These are phyloP conservation scores for Cinnamomum chago DNA, from an alignment of 164 flowering plant species.

Conservation along the genomic window DNA sequence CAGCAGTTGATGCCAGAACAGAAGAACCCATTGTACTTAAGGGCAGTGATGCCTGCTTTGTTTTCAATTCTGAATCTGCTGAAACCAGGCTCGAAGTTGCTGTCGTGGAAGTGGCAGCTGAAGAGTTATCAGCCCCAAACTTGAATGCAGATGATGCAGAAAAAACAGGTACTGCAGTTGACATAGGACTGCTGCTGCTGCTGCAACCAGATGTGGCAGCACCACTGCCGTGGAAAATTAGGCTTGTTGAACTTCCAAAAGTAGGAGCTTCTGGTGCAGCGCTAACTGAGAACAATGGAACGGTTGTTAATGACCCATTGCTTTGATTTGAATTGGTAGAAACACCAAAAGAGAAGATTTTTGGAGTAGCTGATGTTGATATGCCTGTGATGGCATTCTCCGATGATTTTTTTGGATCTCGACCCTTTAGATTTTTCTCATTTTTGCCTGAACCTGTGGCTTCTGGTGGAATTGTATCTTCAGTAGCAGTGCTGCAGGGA, in stretches of 20 bases:
- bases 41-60: slow-evolving; percentile 25
- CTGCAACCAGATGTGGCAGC: slow-evolving; percentile 6
- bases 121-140: slow-evolving; percentile 26
- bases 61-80: slow-evolving; percentile 21
- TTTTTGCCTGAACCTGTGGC: slow-evolving; percentile 28
- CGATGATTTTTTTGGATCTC: slow-evolving; percentile 14
- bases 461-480: slow-evolving; percentile 16
- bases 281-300: slow-evolving; percentile 17
- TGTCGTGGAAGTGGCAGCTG: slow-evolving; percentile 23
- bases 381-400: slow-evolving; percentile 21
- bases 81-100: slow-evolving; percentile 19
- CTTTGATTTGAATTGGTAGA: slow-evolving; percentile 22
- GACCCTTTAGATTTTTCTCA: slow-evolving; percentile 14
- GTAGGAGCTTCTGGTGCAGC: slow-evolving; percentile 7
- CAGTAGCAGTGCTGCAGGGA: slow-evolving; percentile 29
- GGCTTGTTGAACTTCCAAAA: slow-evolving; percentile 13
- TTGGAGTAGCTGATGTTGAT: slow-evolving; percentile 26
- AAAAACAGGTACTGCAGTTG: slow-evolving; percentile 27
- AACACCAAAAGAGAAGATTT: slow-evolving; percentile 29
- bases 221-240: slow-evolving; percentile 11
- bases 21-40: slow-evolving; percentile 12
- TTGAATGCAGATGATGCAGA: slow-evolving; percentile 28
- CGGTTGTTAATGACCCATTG: slow-evolving; percentile 39
- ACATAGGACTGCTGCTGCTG: slow-evolving; percentile 12
- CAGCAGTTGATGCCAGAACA: slow-evolving; percentile 21